Evolutionary conservation across 202 grass and related monocot species (phyloP), one percentile per base, ranked within the genome.

Genomic region (Brachypodium distachyon): DNA sequence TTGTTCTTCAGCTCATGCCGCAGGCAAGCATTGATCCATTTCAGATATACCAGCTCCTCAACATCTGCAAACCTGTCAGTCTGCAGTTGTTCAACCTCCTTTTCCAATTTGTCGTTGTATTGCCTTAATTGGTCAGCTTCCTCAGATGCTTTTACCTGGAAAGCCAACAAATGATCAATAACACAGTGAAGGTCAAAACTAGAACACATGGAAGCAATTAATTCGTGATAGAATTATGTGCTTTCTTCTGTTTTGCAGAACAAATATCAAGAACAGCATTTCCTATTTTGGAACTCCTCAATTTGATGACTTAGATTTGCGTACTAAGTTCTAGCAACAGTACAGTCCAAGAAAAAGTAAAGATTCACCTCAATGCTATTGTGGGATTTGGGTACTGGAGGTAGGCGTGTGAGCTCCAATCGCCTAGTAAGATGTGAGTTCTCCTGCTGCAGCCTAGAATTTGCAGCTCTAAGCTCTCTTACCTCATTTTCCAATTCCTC

Each of bases 21-120:
- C n/a, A 96, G 83, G 82, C 96, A 99, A 80, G 92, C 96, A 81
- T 96, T 99, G 48, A 96, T 85, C 96, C 96, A 99, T 93, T 88
- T 99, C 9, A 99, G 87, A 77, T 99, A 99, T 32, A 99, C 96
- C 83, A 99, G 75, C 60, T 99, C 92, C 83, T 96, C 96, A 14
- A 93, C 92, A 86, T 99, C 92, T 22, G 90, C 72, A 87, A 93
- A 99, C 44, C 89, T 81, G 61, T 90, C 85, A 28, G 57, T 70
- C 85, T 85, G 83, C 42, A 93, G 81, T 28, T 96, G 92, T 51
- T 99, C 92, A 21, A 87, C 54, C 64, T 99, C 89, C 74, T 93
- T 83, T 51, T 80, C 73, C 63, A 99, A 72, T 43, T 81, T 89
- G 38, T 91, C 87, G 56, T 92, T 90, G 85, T 88, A 89, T 85